Evolutionary conservation across 2,329 filamentous ascomycete genomes (phyloP), one percentile per base, ranked within the genome.

Genomic region (Fusarium sp.): DNA sequence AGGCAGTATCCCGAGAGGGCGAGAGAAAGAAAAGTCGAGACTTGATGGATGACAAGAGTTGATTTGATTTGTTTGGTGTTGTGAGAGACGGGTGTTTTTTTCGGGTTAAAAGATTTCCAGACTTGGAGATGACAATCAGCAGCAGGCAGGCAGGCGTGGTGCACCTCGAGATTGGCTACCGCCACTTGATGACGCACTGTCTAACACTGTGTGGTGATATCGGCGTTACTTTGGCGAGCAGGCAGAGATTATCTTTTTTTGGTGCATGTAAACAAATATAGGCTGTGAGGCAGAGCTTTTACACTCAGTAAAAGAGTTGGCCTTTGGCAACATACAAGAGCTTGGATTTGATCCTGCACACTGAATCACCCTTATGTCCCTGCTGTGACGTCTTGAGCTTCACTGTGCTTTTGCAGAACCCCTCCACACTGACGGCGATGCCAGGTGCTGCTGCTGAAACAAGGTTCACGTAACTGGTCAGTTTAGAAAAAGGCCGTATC

Each of bases 181-280:
- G 64, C 64, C 64, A 67, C 60, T 61, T 54, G n/a, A 5, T 3
- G 6, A 2, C 15, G 15, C 41, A 61, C 58, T 62, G 59, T 62
- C 12, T 9, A 1, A 34, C 45, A 64, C 60, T 64, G 60, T 64
- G 31, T 12, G 26, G 31, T 15, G 22, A 25, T 49, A 35, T 29
- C 11, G 11, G 6, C 6, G 47, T 34, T 24, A 26, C 44, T 46
- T 53, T 38, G 28, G 31, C n/a, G 19, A 53, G 32, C 22, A 38
- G 51, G 32, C 22, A 38, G 51, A 19, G 19, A 19, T 19, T 19
- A 19, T 19, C 19, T 19, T 19, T 19, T 19, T 19, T 19, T 19
- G 19, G 19, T 19, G 19, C 19, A 19, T 19, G 19, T 19, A 19
- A 19, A 19, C 19, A 19, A 19, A 19, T 19, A 19, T 19, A 19